A percentile compares a stretch with the other conserved stretches of the same genome.
Evolutionary conservation across 495 filamentous ascomycete species (phyloP).

Genomic region (Aspergillus cristatus): DNA sequence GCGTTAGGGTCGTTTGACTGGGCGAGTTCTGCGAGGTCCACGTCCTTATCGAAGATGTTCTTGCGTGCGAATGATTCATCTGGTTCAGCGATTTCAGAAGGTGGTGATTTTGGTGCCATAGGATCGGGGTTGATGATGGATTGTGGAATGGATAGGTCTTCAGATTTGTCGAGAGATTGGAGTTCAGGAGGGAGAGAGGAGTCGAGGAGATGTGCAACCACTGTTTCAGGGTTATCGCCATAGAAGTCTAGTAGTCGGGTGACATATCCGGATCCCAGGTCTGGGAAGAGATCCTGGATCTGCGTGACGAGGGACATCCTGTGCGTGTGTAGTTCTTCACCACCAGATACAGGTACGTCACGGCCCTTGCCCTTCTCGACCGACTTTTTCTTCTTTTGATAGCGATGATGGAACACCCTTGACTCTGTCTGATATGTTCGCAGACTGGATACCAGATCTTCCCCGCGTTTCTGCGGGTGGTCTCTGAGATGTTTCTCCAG

Average conservation of each 20-base stretch:
- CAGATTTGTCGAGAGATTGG: conserved; percentile 29
- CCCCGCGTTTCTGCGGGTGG: conserved; percentile 37
- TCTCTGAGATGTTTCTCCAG: conserved; percentile 48
- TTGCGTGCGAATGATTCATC: conserved; percentile 31
- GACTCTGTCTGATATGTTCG: conserved; percentile 37
- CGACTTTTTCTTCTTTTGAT: conserved; percentile 46
- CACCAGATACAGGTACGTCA: conserved; percentile 28
- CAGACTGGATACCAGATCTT: conserved; percentile 31
- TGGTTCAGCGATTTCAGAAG: conserved; percentile 19
- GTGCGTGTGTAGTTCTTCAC: conserved; percentile 60
- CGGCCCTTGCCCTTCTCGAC: conserved; percentile 61
- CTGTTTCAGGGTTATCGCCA: conserved; percentile 64
- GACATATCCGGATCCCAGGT: conserved; percentile 77
- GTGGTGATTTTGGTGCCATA: conserved; percentile 33
- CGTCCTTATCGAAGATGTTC: conserved; percentile 65
- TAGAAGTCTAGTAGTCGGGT: conserved; percentile 72
- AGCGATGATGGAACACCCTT: conserved; percentile 44
- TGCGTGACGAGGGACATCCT: conserved; percentile 75
- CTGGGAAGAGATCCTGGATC: conserved; percentile 87
- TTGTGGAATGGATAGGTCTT: conserved; percentile 25
- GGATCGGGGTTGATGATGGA: conserved; percentile 16
- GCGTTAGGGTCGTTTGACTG: conserved; percentile 31
- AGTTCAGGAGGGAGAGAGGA: conserved; percentile 56
- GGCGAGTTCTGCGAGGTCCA: conserved; percentile 69
- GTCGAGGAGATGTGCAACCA: conserved; percentile 78